Conservation (phyloP, 2,329 filamentous ascomycete species). For the Arthrobotrys iridis region DNA sequence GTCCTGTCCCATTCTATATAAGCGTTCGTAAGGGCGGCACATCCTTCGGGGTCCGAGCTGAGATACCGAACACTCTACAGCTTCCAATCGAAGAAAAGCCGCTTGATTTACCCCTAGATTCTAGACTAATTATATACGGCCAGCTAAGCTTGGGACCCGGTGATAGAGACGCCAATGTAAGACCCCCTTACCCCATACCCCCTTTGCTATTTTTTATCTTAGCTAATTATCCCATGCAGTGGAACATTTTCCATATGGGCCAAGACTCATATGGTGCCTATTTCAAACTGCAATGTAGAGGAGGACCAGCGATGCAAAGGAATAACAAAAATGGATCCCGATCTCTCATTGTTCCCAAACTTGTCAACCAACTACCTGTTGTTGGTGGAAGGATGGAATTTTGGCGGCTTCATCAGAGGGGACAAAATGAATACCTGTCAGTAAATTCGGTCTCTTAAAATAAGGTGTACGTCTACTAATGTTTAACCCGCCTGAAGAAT, state of each 20-base stretch:
- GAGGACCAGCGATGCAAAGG: constrained; percentile 4
- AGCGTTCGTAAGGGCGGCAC: neutral
- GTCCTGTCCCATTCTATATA: neutral
- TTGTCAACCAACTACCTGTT: constrained; percentile 9
- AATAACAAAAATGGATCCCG: neutral
- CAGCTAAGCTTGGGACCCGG: neutral
- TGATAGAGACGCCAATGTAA: constrained; percentile 21
- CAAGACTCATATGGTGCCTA: neutral
- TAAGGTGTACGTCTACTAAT: neutral
- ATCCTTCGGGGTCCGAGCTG: neutral
- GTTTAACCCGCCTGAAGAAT: neutral
- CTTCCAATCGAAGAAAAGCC: constrained; percentile 20
- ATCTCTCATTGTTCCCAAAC: neutral
- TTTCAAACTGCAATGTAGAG: constrained; percentile 11
- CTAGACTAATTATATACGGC: neutral
- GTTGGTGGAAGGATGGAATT: neutral
- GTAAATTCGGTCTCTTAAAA: neutral
- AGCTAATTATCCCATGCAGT: neutral
- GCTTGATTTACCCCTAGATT: constrained; percentile 16
- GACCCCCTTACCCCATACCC: neutral
- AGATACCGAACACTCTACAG: neutral
- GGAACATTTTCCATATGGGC: constrained; percentile 2
- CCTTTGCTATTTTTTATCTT: neutral
- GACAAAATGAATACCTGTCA: neutral
- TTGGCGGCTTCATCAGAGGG: neutral